phyloP scores from a whole-genome alignment of 495 filamentous ascomycete species.

The Ascodesmis nigricans region DNA sequence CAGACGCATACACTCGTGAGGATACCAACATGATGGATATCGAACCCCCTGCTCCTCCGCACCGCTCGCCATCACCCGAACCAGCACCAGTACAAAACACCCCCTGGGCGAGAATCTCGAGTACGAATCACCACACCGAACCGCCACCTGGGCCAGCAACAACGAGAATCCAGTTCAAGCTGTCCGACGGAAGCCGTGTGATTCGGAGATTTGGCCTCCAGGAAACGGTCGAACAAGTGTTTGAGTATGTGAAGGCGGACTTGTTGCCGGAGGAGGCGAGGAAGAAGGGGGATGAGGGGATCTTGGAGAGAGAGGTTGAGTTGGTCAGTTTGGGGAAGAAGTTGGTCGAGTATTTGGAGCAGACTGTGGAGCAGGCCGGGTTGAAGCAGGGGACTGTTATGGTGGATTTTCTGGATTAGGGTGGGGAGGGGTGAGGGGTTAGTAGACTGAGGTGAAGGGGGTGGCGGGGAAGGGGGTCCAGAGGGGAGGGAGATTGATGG shows the following conservation, averaged over 20 bases:
- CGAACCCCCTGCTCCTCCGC: slow-evolving; percentile 15
- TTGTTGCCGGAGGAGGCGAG: slow-evolving; percentile 40
- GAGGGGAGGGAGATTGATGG: too few species aligned
- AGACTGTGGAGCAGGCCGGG: slow-evolving; percentile 60
- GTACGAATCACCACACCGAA: slow-evolving; percentile 50
- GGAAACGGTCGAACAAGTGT: slow-evolving; percentile 65
- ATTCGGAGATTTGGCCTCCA: slow-evolving; percentile 60
- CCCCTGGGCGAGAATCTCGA: slow-evolving; percentile 33
- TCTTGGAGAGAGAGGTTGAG: slow-evolving; percentile 40
- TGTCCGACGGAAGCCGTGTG: slow-evolving; percentile 47
- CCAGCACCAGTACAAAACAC: slow-evolving; percentile 9
- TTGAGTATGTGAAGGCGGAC: slow-evolving; percentile 89
- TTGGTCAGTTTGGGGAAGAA: slow-evolving; percentile 57
- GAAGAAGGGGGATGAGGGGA: slow-evolving; percentile 37
- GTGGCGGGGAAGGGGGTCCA: too few species aligned
- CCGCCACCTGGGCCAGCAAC: slow-evolving; percentile 44
- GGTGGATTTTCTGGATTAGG: too few species aligned
- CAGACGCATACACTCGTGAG: slow-evolving; percentile 72
- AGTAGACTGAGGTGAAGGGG: too few species aligned
- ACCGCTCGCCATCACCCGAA: background rate
- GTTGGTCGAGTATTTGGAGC: slow-evolving; percentile 47
- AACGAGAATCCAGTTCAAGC: slow-evolving; percentile 78
- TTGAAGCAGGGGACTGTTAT: slow-evolving; percentile 79
- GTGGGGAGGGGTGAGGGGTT: too few species aligned
- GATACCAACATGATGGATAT: slow-evolving; percentile 23